These are phyloP conservation scores for Margaritispora aquatica DNA, from an alignment of 495 filamentous ascomycete species.

Conservation along the genomic window DNA sequence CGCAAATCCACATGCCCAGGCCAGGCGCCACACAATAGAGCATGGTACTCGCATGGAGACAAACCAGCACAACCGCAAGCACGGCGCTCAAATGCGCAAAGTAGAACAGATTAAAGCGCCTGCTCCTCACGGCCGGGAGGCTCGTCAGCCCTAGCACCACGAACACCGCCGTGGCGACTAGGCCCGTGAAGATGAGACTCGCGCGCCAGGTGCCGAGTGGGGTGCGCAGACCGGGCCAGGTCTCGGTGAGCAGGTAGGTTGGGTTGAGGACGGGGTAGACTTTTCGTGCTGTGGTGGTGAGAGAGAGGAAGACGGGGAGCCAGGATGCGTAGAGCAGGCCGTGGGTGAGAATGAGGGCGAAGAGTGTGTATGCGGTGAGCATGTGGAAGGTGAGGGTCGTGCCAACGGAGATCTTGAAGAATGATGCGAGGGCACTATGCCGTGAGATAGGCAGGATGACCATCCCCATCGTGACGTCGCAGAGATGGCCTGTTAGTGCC, in stretches of 20 bases:
- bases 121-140: slow-evolving; percentile 21
- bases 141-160: slow-evolving; percentile 24
- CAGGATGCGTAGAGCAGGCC: slow-evolving; percentile 26
- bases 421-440: slow-evolving; percentile 29
- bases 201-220: slow-evolving; percentile 29
- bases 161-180: slow-evolving; percentile 19
- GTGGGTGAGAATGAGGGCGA: slow-evolving; percentile 25
- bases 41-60: slow-evolving; percentile 31
- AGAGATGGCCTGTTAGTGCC: slow-evolving; percentile 27
- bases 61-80: slow-evolving; percentile 26
- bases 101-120: slow-evolving; percentile 31
- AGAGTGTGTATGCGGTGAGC: slow-evolving; percentile 27
- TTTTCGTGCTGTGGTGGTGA: slow-evolving; percentile 1
- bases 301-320: slow-evolving; percentile 18
- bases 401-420: slow-evolving; percentile 27
- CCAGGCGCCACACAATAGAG: slow-evolving; percentile 30
- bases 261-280: slow-evolving; percentile 28
- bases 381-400: slow-evolving; percentile 28
- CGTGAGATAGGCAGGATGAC: slow-evolving; percentile 26
- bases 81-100: slow-evolving; percentile 28
- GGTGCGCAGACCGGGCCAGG: slow-evolving; percentile 26
- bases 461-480: slow-evolving; percentile 32
- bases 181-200: slow-evolving; percentile 29
- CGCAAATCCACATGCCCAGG: slow-evolving; percentile 27
- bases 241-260: slow-evolving; percentile 27